Conservation (phyloP, 1,284 basidiomycete genomes). For the Omphalotus olearius region DNA sequence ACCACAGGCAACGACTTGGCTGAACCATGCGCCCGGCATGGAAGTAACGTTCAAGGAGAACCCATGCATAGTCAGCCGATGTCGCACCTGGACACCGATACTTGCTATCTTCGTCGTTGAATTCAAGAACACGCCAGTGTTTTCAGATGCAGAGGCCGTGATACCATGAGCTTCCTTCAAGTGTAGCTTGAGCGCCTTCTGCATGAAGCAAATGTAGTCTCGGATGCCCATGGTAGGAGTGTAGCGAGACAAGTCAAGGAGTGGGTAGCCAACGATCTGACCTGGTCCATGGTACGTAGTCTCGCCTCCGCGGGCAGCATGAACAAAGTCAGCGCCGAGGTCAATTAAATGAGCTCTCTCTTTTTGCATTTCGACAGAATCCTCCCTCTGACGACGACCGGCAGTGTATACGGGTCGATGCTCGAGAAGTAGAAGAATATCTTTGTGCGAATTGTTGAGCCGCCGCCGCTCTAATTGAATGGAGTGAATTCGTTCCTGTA, state of each 20-base stretch:
- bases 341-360: conserved; percentile 57
- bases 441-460: conserved; percentile 41
- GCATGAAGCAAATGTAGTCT: conserved; percentile 72
- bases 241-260: conserved; percentile 75
- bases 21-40: conserved; percentile 83
- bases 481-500: conserved; percentile 70
- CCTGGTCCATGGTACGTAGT: conserved; percentile 98
- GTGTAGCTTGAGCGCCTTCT: conserved; percentile 58
- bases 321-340: conserved; percentile 86
- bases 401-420: conserved; percentile 95
- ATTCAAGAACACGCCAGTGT: conserved; percentile 78
- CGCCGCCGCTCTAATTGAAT: conserved; percentile 54
- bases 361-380: conserved; percentile 63
- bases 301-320: conserved; percentile 86
- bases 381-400: conserved; percentile 77
- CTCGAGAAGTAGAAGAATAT: conserved; percentile 71
- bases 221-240: conserved; percentile 56
- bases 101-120: conserved; percentile 79
- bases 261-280: conserved; percentile 93
- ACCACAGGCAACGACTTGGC: conserved; percentile 89
- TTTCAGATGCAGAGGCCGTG: conserved; percentile 47
- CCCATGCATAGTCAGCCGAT: conserved; percentile 92
- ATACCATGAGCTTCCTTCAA: conserved; percentile 56
- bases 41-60: conserved; percentile 90
- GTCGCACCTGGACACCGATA: conserved; percentile 95